A percentile compares a stretch with the other conserved stretches of the same genome.
phyloP scores from a whole-genome alignment of 495 filamentous ascomycete genomes.

The Xanthoparmelia taractica region DNA sequence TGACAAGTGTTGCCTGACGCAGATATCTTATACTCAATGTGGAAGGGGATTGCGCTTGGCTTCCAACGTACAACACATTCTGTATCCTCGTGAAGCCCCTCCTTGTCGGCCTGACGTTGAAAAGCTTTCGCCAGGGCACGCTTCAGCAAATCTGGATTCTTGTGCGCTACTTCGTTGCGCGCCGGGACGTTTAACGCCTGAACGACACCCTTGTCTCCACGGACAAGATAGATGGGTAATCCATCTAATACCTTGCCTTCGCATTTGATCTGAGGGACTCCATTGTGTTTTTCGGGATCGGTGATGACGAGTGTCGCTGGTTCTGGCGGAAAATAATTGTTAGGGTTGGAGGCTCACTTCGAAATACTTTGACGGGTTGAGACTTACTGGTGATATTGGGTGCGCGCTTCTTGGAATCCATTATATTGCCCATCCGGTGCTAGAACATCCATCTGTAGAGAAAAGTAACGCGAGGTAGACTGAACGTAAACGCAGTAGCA shows the following conservation, averaged over 20 bases:
- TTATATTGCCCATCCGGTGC: not conserved
- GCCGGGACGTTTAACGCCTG: not conserved
- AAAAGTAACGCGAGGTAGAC: not conserved
- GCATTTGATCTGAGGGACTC: not conserved
- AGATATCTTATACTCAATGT: constrained; percentile 1
- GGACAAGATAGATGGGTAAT: not conserved
- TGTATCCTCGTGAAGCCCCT: not conserved
- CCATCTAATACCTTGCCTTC: not conserved
- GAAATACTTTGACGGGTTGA: not conserved
- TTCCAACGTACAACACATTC: constrained; percentile 12
- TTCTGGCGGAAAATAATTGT: not conserved
- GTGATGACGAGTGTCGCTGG: not conserved
- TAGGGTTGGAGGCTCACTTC: not conserved
- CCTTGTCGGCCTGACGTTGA: not conserved
- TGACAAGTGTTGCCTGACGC: not conserved
- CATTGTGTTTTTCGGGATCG: not conserved
- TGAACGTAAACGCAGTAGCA: not conserved
- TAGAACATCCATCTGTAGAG: not conserved
- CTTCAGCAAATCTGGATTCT: constrained; percentile 4
- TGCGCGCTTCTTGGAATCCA: not conserved
- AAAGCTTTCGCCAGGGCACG: not conserved
- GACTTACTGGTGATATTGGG: not conserved
- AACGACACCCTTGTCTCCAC: not conserved
- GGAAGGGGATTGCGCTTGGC: constrained; percentile 10
- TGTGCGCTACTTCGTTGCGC: constrained; percentile 8